phyloP scores from a whole-genome alignment of 2,329 filamentous ascomycete genomes.

The Sclerotinia glacialis region DNA sequence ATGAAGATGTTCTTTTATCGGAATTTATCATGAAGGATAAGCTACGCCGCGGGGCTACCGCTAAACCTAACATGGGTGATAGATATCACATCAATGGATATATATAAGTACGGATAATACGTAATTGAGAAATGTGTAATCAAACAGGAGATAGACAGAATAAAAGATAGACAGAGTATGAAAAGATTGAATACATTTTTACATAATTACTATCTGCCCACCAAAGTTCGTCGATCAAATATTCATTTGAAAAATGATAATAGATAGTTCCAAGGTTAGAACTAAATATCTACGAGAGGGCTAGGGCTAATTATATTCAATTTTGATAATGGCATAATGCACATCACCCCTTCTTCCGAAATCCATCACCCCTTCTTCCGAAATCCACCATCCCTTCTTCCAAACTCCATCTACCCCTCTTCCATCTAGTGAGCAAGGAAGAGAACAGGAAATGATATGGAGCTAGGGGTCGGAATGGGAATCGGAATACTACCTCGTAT shows the following conservation, averaged over 20 bases:
- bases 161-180: not conserved
- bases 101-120: too few relatives aligned
- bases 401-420: too few relatives aligned
- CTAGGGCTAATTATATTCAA: not conserved
- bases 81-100: not conserved
- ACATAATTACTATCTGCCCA: not conserved
- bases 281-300: not conserved
- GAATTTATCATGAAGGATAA: constrained; percentile 14
- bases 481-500: not conserved
- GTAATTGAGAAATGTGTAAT: constrained; percentile 5
- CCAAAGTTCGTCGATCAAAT: not conserved
- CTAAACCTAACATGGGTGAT: constrained; percentile 5
- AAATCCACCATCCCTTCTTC: too few relatives aligned
- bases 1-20: not conserved
- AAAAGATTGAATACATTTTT: not conserved
- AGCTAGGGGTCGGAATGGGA: not conserved
- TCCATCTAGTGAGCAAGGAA: not conserved
- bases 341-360: too few relatives aligned
- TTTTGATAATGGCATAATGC: not conserved
- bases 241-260: not conserved
- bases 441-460: too few relatives aligned
- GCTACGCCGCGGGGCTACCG: not conserved
- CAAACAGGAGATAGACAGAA: not conserved
- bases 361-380: too few relatives aligned
- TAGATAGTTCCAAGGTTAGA: too few relatives aligned